Evolutionary conservation across 768 basidiomycete genomes (phyloP).

Genomic region (Lentinula edodes): DNA sequence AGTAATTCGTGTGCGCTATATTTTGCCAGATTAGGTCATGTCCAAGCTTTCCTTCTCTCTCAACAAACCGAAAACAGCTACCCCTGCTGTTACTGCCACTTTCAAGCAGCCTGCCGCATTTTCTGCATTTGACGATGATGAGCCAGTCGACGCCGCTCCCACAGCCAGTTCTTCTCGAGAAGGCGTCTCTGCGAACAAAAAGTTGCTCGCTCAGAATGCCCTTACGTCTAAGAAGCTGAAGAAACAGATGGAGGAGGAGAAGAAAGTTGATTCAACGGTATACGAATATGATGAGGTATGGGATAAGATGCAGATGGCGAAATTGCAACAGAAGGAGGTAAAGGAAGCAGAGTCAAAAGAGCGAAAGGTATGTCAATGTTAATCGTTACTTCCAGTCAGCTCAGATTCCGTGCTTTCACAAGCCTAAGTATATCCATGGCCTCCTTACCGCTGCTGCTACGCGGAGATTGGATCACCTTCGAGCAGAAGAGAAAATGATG

Average conservation of each 20-base stretch:
- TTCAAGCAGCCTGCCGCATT: slow-evolving; percentile 61
- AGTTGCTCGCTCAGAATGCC: slow-evolving; percentile 52
- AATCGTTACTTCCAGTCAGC: slow-evolving; percentile 29
- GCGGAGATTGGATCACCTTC: slow-evolving; percentile 78
- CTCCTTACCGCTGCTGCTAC: slow-evolving; percentile 82
- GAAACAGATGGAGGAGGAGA: slow-evolving; percentile 76
- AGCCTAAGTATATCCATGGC: slow-evolving; percentile 92
- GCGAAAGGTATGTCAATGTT: slow-evolving; percentile 56
- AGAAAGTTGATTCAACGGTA: slow-evolving; percentile 72
- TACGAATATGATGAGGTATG: slow-evolving; percentile 97
- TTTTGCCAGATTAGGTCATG: slow-evolving; percentile 34
- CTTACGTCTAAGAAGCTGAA: slow-evolving; percentile 57
- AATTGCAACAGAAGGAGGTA: slow-evolving; percentile 62
- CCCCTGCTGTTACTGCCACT: slow-evolving; percentile 30
- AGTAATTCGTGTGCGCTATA: neutral
- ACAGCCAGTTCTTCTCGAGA: slow-evolving; percentile 31
- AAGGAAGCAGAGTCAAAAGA: slow-evolving; percentile 75
- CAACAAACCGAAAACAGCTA: slow-evolving; percentile 49
- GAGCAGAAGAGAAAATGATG: slow-evolving; percentile 98
- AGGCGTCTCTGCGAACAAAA: slow-evolving; percentile 44
- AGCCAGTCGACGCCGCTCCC: slow-evolving; percentile 42
- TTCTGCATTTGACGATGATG: slow-evolving; percentile 60
- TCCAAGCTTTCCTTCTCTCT: slow-evolving; percentile 86
- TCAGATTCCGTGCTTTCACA: slow-evolving; percentile 8
- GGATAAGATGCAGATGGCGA: slow-evolving; percentile 91